These are phyloP conservation scores for Lathyrus tuberosus DNA, from an alignment of 306 rosid species.

Conservation along the genomic window DNA sequence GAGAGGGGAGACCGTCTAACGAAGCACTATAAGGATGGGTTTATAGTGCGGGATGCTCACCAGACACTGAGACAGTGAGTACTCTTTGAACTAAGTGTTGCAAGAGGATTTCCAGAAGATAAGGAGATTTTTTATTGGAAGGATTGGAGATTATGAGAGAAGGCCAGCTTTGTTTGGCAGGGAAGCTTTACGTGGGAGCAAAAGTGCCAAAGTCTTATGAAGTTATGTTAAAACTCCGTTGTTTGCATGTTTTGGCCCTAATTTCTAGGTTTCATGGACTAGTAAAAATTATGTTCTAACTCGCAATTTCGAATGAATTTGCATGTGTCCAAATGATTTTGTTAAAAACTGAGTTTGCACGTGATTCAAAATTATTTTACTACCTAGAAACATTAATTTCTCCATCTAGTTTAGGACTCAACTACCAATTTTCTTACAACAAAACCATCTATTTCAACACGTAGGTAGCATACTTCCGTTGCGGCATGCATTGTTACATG, in stretches of 20 bases:
- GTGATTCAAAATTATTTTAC: neutral
- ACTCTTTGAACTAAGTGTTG: neutral
- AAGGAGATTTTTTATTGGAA: neutral
- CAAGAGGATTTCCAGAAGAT: neutral
- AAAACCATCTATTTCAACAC: neutral
- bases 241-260: neutral
- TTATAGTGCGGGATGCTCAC: neutral
- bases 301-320: neutral
- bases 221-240: neutral
- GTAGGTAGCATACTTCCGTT: neutral
- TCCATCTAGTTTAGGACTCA: neutral
- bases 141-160: neutral
- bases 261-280: neutral
- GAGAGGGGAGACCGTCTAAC: neutral
- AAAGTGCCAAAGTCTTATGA: neutral
- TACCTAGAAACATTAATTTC: neutral
- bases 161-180: neutral
- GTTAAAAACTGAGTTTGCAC: neutral
- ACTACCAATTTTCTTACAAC: neutral
- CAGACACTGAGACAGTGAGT: neutral
- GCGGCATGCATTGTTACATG: slow-evolving; percentile 1
- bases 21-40: neutral
- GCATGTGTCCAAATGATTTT: neutral
- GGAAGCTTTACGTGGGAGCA: neutral
- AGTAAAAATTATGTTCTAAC: neutral